A percentile compares a stretch with the other conserved stretches of the same genome.
phyloP scores from a whole-genome alignment of 129 eudicot genomes.

The Helianthus tuberosus region DNA sequence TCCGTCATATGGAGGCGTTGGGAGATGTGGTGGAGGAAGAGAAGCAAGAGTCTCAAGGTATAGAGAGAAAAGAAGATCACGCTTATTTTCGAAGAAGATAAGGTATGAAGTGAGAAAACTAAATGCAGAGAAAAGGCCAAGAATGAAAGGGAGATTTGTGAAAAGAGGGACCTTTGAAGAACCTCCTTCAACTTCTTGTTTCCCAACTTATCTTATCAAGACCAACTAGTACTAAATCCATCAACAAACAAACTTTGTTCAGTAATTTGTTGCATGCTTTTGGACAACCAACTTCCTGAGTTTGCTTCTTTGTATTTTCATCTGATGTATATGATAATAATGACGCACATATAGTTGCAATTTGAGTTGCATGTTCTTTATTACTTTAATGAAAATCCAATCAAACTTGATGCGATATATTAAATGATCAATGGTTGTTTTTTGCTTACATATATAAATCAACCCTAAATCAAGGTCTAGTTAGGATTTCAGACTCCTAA shows the following conservation, averaged over 20 bases:
- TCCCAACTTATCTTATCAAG: not conserved
- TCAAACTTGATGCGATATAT: not conserved
- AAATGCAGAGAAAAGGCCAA: slow-evolving; percentile 92
- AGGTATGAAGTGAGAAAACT: slow-evolving; percentile 93
- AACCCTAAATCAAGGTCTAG: not conserved
- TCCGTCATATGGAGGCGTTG: slow-evolving; percentile 27
- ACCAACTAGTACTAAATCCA: not conserved
- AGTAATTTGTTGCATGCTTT: not conserved
- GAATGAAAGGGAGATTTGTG: slow-evolving; percentile 94
- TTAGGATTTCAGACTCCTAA: not conserved
- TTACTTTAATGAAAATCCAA: not conserved
- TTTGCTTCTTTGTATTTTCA: not conserved
- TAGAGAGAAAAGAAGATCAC: slow-evolving; percentile 84
- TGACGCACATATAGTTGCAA: not conserved
- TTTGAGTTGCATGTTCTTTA: not conserved
- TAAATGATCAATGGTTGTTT: not conserved
- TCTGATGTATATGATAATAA: slow-evolving; percentile 5
- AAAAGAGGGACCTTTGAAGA: slow-evolving; percentile 53
- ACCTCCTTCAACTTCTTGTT: slow-evolving; percentile 5
- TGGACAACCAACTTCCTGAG: not conserved
- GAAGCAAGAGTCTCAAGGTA: slow-evolving; percentile 91
- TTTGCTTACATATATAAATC: not conserved
- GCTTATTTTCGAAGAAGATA: slow-evolving; percentile 86
- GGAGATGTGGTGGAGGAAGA: slow-evolving; percentile 60
- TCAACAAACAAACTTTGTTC: not conserved